phyloP scores from a whole-genome alignment of 2,329 filamentous ascomycete genomes.

The Neonectria sp. region DNA sequence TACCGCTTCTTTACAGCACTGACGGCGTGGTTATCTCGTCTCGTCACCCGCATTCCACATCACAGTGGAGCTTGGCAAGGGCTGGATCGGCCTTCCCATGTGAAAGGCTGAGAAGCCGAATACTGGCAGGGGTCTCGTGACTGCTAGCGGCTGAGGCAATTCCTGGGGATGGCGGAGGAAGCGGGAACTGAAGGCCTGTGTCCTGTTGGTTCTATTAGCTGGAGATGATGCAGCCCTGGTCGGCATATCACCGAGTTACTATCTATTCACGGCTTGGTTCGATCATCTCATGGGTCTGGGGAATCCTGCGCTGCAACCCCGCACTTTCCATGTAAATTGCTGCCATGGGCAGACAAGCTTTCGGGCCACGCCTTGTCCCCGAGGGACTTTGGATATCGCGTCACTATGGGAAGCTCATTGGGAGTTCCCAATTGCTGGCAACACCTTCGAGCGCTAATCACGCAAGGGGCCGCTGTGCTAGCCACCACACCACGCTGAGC shows the following conservation, averaged over 20 bases:
- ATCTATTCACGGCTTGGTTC: background rate
- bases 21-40: background rate
- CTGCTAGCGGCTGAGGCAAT: background rate
- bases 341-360: background rate
- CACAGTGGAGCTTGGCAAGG: background rate
- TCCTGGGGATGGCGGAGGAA: background rate
- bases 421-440: background rate
- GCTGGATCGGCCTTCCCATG: background rate
- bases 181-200: background rate
- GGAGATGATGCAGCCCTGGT: background rate
- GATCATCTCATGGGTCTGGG: background rate
- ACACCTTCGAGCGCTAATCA: background rate
- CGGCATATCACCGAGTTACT: background rate
- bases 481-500: background rate
- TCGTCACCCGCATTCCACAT: background rate
- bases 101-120: slow-evolving; percentile 3
- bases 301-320: background rate
- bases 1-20: background rate
- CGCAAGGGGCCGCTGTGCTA: background rate
- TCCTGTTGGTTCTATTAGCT: background rate
- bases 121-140: background rate
- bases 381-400: background rate
- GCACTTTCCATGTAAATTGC: background rate
- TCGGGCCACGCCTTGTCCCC: background rate
- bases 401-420: background rate